phyloP scores from a whole-genome alignment of 139 green algal species.

The Pleodorina starrii region DNA sequence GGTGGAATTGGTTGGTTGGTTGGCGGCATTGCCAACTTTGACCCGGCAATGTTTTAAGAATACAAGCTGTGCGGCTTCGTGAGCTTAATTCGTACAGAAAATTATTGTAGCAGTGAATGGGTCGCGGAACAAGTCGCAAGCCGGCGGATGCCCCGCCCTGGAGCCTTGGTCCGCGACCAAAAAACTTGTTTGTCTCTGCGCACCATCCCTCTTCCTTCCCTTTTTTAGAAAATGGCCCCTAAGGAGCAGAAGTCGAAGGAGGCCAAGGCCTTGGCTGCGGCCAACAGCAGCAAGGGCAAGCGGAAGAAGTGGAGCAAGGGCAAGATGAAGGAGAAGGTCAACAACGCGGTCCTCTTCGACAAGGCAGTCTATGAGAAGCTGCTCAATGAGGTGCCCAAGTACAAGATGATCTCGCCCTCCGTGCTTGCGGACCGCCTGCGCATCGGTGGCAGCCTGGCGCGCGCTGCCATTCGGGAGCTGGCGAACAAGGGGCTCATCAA shows the following conservation, averaged over 20 bases:
- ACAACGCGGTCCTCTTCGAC: slow-evolving; percentile 99
- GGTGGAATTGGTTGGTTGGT: too few species aligned
- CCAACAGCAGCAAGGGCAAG: slow-evolving; percentile 90
- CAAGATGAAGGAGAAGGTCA: slow-evolving; percentile 99
- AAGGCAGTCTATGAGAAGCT: slow-evolving; percentile 98
- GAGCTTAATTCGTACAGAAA: too few species aligned
- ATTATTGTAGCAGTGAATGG: too few species aligned
- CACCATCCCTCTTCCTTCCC: neutral
- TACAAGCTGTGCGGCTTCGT: too few species aligned
- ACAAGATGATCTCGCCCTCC: slow-evolving; percentile 99
- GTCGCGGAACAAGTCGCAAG: too few species aligned
- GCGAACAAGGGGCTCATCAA: slow-evolving; percentile 90
- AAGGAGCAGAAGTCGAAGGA: slow-evolving; percentile 79
- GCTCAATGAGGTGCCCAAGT: slow-evolving; percentile 97
- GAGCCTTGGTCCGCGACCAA: too few species aligned
- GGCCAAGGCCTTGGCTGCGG: slow-evolving; percentile 92
- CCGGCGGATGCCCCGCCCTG: too few species aligned
- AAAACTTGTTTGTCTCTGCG: neutral
- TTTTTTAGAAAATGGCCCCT: slow-evolving; percentile 56
- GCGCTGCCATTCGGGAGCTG: slow-evolving; percentile 92
- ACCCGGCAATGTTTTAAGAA: too few species aligned
- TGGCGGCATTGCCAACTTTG: too few species aligned
- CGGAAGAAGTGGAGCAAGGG: slow-evolving; percentile 98
- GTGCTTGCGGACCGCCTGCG: slow-evolving; percentile 72
- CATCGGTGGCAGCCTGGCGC: slow-evolving; percentile 93